These are phyloP conservation scores for Paragyromitra xinjiangensis DNA, from an alignment of 495 filamentous ascomycete genomes.

Conservation along the genomic window DNA sequence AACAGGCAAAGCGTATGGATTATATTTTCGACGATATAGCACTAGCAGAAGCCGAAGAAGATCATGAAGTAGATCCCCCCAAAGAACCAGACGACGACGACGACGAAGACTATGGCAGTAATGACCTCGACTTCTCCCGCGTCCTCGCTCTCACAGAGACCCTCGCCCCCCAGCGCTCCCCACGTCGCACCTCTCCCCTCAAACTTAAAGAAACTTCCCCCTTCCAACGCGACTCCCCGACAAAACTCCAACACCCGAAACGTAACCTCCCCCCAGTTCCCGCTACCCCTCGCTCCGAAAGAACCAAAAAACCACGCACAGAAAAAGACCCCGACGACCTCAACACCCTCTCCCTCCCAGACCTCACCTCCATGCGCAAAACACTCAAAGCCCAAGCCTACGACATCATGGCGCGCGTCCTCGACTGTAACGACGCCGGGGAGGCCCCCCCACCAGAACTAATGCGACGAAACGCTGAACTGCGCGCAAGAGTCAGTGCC, in stretches of 20 bases:
- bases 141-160: conserved; percentile 15
- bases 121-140: conserved; percentile 22
- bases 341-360: neutral
- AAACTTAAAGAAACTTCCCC: conserved; percentile 39
- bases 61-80: neutral
- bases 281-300: conserved; percentile 25
- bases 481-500: conserved; percentile 32
- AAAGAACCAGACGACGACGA: conserved; percentile 25
- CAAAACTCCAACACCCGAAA: conserved; percentile 32
- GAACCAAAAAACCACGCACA: conserved; percentile 35
- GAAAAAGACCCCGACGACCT: conserved; percentile 27
- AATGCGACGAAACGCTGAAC: conserved; percentile 7
- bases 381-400: conserved; percentile 37
- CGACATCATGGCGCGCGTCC: conserved; percentile 33
- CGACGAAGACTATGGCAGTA: conserved; percentile 38
- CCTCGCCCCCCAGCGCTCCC: conserved; percentile 6
- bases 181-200: neutral
- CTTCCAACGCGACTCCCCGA: conserved; percentile 49
- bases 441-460: conserved; percentile 37
- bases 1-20: conserved; percentile 24
- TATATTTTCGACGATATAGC: conserved; percentile 21
- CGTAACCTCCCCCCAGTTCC: conserved; percentile 8
- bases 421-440: conserved; percentile 30
- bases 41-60: conserved; percentile 25
- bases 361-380: conserved; percentile 14